These are phyloP conservation scores for Citrullus mucosospermus DNA, from an alignment of 306 rosid species.

Conservation along the genomic window DNA sequence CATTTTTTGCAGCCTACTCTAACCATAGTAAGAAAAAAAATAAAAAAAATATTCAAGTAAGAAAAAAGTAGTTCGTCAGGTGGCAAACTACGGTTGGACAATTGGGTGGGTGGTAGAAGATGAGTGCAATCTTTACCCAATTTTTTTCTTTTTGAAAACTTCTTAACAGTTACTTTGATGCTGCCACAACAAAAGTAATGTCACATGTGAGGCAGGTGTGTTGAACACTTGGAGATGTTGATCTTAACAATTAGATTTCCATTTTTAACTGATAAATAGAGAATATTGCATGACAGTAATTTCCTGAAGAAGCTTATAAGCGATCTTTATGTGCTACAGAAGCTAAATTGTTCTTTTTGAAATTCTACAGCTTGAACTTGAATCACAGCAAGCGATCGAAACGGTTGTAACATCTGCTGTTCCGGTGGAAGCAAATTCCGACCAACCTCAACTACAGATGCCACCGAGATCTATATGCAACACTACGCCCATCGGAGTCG, in stretches of 20 bases:
- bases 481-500: slow-evolving; percentile 5
- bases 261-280: not conserved
- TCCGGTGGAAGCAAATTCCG: slow-evolving; percentile 8
- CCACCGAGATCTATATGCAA: slow-evolving; percentile 11
- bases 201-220: too few species aligned
- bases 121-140: too few species aligned
- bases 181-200: too few species aligned
- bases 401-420: slow-evolving; percentile 9
- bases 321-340: not conserved
- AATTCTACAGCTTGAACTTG: slow-evolving; percentile 43
- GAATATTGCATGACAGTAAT: not conserved
- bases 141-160: not conserved
- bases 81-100: too few species aligned
- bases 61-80: too few species aligned
- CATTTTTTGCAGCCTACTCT: too few species aligned
- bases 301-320: not conserved
- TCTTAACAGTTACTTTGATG: not conserved
- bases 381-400: slow-evolving; percentile 19
- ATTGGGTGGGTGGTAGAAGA: too few species aligned
- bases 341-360: slow-evolving; percentile 14
- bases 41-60: too few species aligned
- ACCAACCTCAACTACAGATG: slow-evolving; percentile 13
- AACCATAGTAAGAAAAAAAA: too few species aligned
- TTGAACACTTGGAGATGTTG: not conserved
- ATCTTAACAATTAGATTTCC: not conserved